Percentiles rank a stretch among this genome's conserved stretches.
Conservation (phyloP, 768 basidiomycete genomes). For the Serendipita vermifera region DNA sequence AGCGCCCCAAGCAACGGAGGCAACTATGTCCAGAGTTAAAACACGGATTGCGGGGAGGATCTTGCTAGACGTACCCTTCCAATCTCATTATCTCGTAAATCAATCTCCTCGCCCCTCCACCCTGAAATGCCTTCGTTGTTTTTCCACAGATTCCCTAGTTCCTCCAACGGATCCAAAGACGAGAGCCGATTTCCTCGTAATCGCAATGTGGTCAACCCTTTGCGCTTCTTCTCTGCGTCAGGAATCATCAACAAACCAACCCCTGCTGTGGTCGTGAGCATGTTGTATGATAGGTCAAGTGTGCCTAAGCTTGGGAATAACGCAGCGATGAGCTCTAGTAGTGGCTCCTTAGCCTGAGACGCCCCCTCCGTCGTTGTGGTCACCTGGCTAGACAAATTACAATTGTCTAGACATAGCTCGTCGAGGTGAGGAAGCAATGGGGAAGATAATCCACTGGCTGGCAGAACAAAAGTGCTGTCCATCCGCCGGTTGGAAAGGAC, state of each 20-base stretch:
- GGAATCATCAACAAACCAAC: slow-evolving; percentile 13
- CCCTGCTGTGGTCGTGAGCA: slow-evolving; percentile 33
- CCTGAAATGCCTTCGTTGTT: slow-evolving; percentile 45
- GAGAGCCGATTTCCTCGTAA: slow-evolving; percentile 56
- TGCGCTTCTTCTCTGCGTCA: slow-evolving; percentile 20
- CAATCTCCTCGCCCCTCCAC: slow-evolving; percentile 74
- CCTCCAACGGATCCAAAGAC: slow-evolving; percentile 48
- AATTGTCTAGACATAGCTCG: slow-evolving; percentile 63
- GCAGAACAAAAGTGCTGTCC: slow-evolving; percentile 51
- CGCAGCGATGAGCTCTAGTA: slow-evolving; percentile 45
- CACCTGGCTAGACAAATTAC: slow-evolving; percentile 51
- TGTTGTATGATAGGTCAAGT: slow-evolving; percentile 67
- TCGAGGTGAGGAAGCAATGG: slow-evolving; percentile 52
- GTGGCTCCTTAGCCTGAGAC: slow-evolving; percentile 32
- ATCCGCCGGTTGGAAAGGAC: slow-evolving; percentile 50
- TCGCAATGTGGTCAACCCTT: slow-evolving; percentile 51
- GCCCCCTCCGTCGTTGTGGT: slow-evolving; percentile 30
- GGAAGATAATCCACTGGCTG: slow-evolving; percentile 20
- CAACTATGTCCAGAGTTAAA: slow-evolving; percentile 25
- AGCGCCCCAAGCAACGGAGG: slow-evolving; percentile 59
- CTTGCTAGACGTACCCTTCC: slow-evolving; percentile 26
- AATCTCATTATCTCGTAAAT: slow-evolving; percentile 72
- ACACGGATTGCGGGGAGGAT: background rate
- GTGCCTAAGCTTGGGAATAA: slow-evolving; percentile 60
- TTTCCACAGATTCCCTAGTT: slow-evolving; percentile 50